Evolutionary conservation across 148 eudicot species (phyloP).

Genomic region (Suaeda aralocaspica): DNA sequence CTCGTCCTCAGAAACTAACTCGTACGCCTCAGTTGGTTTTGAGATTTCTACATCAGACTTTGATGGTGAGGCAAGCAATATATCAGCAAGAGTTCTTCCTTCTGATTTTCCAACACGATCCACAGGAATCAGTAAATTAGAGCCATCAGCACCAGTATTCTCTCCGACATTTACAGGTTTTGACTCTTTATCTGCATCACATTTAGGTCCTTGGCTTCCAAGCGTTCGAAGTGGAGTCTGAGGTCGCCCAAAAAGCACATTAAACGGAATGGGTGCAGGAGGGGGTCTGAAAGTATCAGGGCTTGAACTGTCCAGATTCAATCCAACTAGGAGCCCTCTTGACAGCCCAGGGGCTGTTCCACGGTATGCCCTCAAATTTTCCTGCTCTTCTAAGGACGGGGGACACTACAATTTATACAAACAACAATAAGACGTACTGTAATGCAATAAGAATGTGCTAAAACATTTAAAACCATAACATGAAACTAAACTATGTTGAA

Average conservation of each 20-base stretch:
- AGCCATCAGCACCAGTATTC: conserved; percentile 26
- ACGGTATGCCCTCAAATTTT: conserved; percentile 51
- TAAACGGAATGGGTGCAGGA: conserved; percentile 83
- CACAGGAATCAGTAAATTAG: conserved; percentile 23
- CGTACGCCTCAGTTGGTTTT: conserved; percentile 32
- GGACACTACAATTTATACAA: conserved; percentile 57
- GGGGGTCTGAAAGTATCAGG: conserved; percentile 84
- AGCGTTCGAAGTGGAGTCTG: conserved; percentile 35
- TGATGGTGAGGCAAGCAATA: conserved; percentile 51
- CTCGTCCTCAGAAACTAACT: conserved; percentile 54
- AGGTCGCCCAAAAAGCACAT: conserved; percentile 64
- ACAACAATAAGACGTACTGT: neutral
- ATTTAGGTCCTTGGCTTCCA: conserved; percentile 35
- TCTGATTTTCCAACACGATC: conserved; percentile 32
- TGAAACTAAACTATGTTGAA: neutral
- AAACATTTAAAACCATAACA: no score
- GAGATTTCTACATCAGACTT: conserved; percentile 50
- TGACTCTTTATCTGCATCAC: conserved; percentile 31
- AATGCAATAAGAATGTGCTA: neutral
- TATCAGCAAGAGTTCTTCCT: conserved; percentile 39
- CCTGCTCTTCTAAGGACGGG: conserved; percentile 62
- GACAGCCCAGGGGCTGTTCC: conserved; percentile 51
- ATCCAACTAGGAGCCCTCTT: conserved; percentile 51
- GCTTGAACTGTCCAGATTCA: conserved; percentile 68
- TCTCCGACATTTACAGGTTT: conserved; percentile 26